phyloP scores from a whole-genome alignment of 768 basidiomycete species.

The Hypholoma fasciculare region DNA sequence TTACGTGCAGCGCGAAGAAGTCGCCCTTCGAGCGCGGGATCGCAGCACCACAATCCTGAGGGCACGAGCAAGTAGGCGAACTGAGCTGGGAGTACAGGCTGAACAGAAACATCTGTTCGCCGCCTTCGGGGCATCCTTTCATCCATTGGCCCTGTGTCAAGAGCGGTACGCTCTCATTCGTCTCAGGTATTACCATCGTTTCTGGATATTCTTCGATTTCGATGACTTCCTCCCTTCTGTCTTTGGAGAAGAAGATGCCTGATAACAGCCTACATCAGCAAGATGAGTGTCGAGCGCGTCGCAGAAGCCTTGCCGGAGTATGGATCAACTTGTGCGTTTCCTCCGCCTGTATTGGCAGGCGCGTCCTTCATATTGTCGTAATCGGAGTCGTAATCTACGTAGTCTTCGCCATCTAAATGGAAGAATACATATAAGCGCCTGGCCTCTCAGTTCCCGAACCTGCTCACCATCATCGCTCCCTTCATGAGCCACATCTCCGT shows the following conservation, averaged over 20 bases:
- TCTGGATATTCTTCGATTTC: slow-evolving; percentile 86
- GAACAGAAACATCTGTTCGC: slow-evolving; percentile 89
- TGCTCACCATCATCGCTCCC: slow-evolving; percentile 36
- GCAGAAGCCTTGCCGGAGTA: slow-evolving; percentile 65
- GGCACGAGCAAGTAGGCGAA: slow-evolving; percentile 65
- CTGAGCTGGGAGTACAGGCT: slow-evolving; percentile 76
- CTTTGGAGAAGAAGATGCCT: slow-evolving; percentile 97
- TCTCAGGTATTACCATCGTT: slow-evolving; percentile 39
- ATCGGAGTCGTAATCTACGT: slow-evolving; percentile 83
- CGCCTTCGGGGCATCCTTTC: slow-evolving; percentile 94
- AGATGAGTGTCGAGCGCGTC: neutral
- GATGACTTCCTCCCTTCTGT: slow-evolving; percentile 87
- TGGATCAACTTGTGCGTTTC: slow-evolving; percentile 71
- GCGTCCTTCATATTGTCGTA: slow-evolving; percentile 45
- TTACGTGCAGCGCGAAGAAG: slow-evolving; percentile 83
- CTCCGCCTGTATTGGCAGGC: slow-evolving; percentile 31
- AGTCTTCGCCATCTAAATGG: slow-evolving; percentile 46
- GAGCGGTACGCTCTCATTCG: slow-evolving; percentile 52
- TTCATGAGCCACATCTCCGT: slow-evolving; percentile 56
- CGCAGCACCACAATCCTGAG: slow-evolving; percentile 69
- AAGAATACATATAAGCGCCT: neutral
- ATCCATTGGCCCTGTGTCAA: slow-evolving; percentile 95
- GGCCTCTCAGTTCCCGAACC: neutral
- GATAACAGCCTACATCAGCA: slow-evolving; percentile 6
- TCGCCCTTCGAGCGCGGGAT: slow-evolving; percentile 67